Conservation (phyloP, 139 green algal genomes). For the Chlamydomonas sp. region DNA sequence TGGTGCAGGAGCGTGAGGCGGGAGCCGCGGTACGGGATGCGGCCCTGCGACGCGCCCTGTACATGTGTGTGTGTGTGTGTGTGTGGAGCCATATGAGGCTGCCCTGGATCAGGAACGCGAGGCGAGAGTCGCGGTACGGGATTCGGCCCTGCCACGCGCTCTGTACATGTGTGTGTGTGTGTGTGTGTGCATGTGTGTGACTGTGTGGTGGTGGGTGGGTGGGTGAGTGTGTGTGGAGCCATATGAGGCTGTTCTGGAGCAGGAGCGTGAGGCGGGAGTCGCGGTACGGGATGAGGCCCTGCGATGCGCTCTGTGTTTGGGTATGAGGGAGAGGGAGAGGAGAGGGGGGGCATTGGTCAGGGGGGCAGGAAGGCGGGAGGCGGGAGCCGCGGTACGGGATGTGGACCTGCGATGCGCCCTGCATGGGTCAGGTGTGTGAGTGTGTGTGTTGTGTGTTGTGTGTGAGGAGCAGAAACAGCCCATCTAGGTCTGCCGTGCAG, state of each 20-base stretch:
- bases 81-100: constrained; percentile 68
- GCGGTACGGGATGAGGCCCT: constrained; percentile 91
- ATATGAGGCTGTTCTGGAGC: constrained; percentile 67
- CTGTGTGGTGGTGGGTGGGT: too few relatives aligned
- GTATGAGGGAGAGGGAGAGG: too few relatives aligned
- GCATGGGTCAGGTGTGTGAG: too few relatives aligned
- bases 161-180: background rate
- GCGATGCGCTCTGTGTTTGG: background rate
- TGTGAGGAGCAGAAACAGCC: constrained; percentile 71
- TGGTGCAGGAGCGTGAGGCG: constrained; percentile 81
- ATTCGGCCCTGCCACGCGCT: constrained; percentile 50
- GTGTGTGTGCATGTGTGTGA: too few relatives aligned
- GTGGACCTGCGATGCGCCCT: constrained; percentile 38
- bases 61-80: too few relatives aligned
- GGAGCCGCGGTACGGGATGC: constrained; percentile 93
- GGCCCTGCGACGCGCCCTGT: constrained; percentile 18
- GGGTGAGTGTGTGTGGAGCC: too few relatives aligned
- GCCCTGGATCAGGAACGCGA: constrained; percentile 80
- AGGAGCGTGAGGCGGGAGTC: constrained; percentile 95
- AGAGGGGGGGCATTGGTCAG: too few relatives aligned
- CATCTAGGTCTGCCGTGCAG: constrained; percentile 56
- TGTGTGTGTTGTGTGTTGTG: too few relatives aligned
- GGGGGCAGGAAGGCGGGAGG: too few relatives aligned
- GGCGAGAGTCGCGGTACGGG: constrained; percentile 90
- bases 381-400: constrained; percentile 93